Evolutionary conservation across 2,329 filamentous ascomycete genomes (phyloP).

Genomic region (Pyrenochaeta sp.): DNA sequence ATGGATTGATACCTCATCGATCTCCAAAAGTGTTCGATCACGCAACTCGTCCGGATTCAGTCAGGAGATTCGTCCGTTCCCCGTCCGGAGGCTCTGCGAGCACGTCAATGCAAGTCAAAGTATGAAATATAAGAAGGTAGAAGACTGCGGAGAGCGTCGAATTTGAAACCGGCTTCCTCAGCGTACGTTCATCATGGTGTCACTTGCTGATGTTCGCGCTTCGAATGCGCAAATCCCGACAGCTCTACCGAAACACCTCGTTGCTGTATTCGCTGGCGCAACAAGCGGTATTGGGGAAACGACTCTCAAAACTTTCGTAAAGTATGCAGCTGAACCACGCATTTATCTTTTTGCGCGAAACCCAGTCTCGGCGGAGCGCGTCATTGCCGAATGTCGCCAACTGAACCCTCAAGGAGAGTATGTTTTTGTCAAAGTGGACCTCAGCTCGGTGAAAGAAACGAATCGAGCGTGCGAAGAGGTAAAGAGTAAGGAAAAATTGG

Average conservation of each 20-base stretch:
- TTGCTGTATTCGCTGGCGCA: conserved; percentile 50
- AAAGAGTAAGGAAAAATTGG: conserved; percentile 56
- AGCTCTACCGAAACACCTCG: conserved; percentile 28
- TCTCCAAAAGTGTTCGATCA: background rate
- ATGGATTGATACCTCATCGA: too few species aligned
- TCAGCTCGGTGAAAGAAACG: conserved; percentile 50
- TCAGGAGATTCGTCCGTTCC: background rate
- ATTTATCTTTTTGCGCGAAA: conserved; percentile 55
- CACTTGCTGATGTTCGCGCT: conserved; percentile 27
- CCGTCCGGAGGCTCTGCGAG: background rate
- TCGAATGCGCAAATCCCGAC: conserved; percentile 30
- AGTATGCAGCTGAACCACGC: conserved; percentile 47
- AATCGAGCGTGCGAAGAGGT: conserved; percentile 58
- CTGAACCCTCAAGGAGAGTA: conserved; percentile 49
- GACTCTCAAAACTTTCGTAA: conserved; percentile 52
- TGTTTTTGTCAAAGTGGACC: conserved; percentile 52
- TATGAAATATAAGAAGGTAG: background rate
- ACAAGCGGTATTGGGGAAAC: conserved; percentile 55
- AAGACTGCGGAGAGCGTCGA: background rate
- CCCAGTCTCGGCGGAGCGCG: conserved; percentile 42
- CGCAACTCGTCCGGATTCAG: background rate
- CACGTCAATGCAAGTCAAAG: background rate
- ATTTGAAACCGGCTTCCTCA: background rate
- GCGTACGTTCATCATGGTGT: conserved; percentile 25
- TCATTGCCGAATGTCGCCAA: conserved; percentile 47